phyloP scores from a whole-genome alignment of 208 protist species.

The Leishmania lainsoni region DNA sequence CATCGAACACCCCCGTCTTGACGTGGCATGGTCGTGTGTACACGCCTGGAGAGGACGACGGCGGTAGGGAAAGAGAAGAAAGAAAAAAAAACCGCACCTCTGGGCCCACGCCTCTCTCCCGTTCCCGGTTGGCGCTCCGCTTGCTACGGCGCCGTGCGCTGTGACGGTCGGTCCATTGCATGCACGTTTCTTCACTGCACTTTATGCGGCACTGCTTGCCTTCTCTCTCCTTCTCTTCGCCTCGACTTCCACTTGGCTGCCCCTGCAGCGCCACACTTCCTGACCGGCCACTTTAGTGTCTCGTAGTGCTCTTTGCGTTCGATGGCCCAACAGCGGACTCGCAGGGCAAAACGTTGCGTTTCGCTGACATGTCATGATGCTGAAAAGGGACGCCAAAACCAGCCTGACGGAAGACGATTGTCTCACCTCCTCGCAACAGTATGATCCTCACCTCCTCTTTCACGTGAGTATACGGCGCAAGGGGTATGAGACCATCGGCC shows the following conservation, averaged over 20 bases:
- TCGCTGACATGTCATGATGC: not conserved
- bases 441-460: slow-evolving; percentile 62
- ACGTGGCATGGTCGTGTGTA: not conserved
- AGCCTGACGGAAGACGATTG: slow-evolving; percentile 50
- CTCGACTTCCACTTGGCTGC: not conserved
- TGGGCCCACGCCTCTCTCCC: not conserved
- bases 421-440: slow-evolving; percentile 55
- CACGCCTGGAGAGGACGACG: not conserved
- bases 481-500: slow-evolving; percentile 28
- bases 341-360: not conserved
- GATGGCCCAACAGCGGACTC: not conserved
- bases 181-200: not conserved
- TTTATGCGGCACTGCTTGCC: not conserved
- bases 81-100: not conserved
- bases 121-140: not conserved
- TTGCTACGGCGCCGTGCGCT: too few species aligned
- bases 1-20: not conserved
- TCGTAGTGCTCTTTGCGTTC: not conserved
- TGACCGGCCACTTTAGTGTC: not conserved
- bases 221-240: not conserved
- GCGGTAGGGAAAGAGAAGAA: not conserved
- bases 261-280: not conserved
- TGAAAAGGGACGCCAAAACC: not conserved
- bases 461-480: slow-evolving; percentile 29
- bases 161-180: too few species aligned